phyloP scores from a whole-genome alignment of 1,284 basidiomycete genomes.

The Sporisorium scitamineum region DNA sequence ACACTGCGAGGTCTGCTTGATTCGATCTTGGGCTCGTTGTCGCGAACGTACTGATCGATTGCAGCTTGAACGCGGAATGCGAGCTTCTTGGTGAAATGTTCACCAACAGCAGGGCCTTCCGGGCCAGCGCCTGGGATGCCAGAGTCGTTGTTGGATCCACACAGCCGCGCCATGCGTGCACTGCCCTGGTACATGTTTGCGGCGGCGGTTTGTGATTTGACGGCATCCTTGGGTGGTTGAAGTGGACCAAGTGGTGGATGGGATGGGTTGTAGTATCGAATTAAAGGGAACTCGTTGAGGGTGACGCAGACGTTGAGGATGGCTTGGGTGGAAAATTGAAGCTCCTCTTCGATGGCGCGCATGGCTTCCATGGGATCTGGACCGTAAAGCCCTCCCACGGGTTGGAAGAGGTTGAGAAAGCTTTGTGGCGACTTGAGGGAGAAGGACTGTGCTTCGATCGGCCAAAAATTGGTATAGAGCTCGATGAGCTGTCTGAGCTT shows the following conservation, averaged over 20 bases:
- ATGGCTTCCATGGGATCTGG: slow-evolving; percentile 57
- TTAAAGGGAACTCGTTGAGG: slow-evolving; percentile 90
- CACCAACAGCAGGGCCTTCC: slow-evolving; percentile 24
- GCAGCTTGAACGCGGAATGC: slow-evolving; percentile 57
- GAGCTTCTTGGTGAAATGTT: slow-evolving; percentile 63
- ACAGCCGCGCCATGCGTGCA: slow-evolving; percentile 52
- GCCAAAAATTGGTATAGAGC: slow-evolving; percentile 66
- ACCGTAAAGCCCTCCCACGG: slow-evolving; percentile 72
- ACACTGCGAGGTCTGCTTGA: slow-evolving; percentile 80
- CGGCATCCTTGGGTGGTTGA: slow-evolving; percentile 50
- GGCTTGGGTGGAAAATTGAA: slow-evolving; percentile 61
- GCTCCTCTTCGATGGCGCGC: slow-evolving; percentile 61
- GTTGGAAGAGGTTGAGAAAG: slow-evolving; percentile 53
- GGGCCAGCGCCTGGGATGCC: slow-evolving; percentile 17
- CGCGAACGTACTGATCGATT: slow-evolving; percentile 54
- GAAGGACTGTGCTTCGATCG: slow-evolving; percentile 60
- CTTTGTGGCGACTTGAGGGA: slow-evolving; percentile 61
- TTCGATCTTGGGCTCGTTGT: slow-evolving; percentile 75
- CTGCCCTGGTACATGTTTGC: slow-evolving; percentile 53
- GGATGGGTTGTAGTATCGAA: slow-evolving; percentile 89
- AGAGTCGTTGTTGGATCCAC: slow-evolving; percentile 34
- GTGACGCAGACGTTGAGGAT: slow-evolving; percentile 84
- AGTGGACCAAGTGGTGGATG: slow-evolving; percentile 85
- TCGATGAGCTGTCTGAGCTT: slow-evolving; percentile 66
- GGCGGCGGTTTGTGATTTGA: slow-evolving; percentile 47